Conservation (phyloP, 75 land plant genomes). For the Cryptomeria japonica region DNA sequence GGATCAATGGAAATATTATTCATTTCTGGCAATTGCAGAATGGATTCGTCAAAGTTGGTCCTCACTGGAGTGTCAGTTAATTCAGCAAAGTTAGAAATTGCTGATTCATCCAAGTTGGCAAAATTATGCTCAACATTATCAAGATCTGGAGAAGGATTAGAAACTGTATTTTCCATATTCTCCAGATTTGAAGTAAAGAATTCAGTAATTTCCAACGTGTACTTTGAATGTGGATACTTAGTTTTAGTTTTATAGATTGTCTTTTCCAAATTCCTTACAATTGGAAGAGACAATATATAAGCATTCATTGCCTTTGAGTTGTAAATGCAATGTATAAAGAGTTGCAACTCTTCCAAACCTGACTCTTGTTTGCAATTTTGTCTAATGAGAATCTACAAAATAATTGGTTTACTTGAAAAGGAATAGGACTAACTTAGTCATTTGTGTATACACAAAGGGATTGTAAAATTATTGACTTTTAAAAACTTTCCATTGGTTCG, state of each 20-base stretch:
- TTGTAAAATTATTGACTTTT: too few relatives aligned
- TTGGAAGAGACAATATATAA: too few relatives aligned
- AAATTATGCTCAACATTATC: not conserved
- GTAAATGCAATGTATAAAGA: not conserved
- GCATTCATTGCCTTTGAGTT: not conserved
- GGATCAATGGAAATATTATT: not conserved
- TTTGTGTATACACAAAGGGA: too few relatives aligned
- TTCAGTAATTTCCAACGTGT: not conserved
- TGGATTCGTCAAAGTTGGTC: not conserved
- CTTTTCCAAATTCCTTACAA: not conserved
- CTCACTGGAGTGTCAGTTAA: not conserved
- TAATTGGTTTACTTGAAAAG: too few relatives aligned
- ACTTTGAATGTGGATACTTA: not conserved
- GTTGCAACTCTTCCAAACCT: conserved; percentile 7
- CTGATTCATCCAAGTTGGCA: not conserved
- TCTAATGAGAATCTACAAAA: too few relatives aligned
- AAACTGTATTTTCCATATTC: not conserved
- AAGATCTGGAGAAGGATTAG: not conserved
- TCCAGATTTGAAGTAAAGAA: not conserved
- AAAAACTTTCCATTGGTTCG: too few relatives aligned
- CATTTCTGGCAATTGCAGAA: not conserved
- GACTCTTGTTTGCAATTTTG: too few relatives aligned
- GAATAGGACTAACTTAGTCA: too few relatives aligned
- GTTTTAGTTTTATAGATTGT: too few relatives aligned
- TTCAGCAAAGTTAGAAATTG: not conserved